Evolutionary conservation across 1,284 basidiomycete species (phyloP).

Genomic region (Ganoderma leucocontextum): DNA sequence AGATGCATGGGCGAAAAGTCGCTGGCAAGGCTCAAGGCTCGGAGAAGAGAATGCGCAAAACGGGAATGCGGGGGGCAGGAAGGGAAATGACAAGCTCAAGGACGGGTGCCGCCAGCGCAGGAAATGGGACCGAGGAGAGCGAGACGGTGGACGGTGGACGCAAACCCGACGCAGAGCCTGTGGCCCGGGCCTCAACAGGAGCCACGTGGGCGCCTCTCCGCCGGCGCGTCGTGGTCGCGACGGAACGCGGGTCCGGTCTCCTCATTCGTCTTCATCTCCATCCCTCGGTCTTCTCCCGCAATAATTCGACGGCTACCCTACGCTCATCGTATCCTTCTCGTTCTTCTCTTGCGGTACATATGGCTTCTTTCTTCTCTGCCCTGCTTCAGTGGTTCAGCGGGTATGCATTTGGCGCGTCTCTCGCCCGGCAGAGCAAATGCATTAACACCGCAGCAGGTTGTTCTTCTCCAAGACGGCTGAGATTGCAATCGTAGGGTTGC

Average conservation of each 20-base stretch:
- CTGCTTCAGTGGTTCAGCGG: constrained; percentile 75
- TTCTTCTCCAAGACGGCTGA: constrained; percentile 94
- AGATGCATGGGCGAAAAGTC: background rate
- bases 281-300: background rate
- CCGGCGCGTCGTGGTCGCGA: constrained; percentile 19
- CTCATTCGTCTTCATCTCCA: background rate
- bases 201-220: constrained; percentile 25
- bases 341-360: constrained; percentile 35
- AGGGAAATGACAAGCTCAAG: background rate
- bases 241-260: constrained; percentile 22
- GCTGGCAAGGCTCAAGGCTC: background rate
- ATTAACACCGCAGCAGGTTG: constrained; percentile 50
- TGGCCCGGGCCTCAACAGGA: too few species aligned
- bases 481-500: constrained; percentile 92
- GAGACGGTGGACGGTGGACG: background rate
- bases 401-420: constrained; percentile 44
- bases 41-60: background rate
- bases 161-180: background rate
- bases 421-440: background rate
- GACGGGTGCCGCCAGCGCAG: background rate
- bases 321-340: background rate
- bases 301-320: background rate
- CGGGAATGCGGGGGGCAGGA: background rate
- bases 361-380: constrained; percentile 73
- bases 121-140: background rate